These are phyloP conservation scores for Arxiozyma slooffiae DNA, from an alignment of 1,139 yeast genomes.

Conservation along the genomic window DNA sequence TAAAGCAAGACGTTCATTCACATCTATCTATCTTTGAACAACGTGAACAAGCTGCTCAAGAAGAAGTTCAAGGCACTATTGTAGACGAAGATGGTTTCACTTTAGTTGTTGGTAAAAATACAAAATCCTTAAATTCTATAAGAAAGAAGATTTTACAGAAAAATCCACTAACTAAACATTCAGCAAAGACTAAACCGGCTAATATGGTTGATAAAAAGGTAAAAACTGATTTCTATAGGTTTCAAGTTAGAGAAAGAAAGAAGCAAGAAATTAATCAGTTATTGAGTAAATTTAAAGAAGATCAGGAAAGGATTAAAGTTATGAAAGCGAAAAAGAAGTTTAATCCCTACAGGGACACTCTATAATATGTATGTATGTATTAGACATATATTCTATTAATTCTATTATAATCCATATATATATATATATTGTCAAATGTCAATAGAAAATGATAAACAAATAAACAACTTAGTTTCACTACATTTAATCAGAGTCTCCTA, in stretches of 20 bases:
- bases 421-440: too few relatives aligned
- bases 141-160: slow-evolving; percentile 29
- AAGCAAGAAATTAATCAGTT: slow-evolving; percentile 87
- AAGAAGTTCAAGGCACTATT: slow-evolving; percentile 47
- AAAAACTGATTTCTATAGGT: slow-evolving; percentile 86
- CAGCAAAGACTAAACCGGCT: slow-evolving; percentile 20
- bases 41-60: slow-evolving; percentile 58
- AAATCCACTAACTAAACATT: slow-evolving; percentile 30
- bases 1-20: slow-evolving; percentile 27
- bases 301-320: slow-evolving; percentile 71
- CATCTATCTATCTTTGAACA: slow-evolving; percentile 56
- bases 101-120: slow-evolving; percentile 74
- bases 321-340: slow-evolving; percentile 77
- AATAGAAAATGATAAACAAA: too few relatives aligned
- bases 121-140: slow-evolving; percentile 47
- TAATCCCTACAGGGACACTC: slow-evolving; percentile 54
- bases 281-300: slow-evolving; percentile 73
- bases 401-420: too few relatives aligned
- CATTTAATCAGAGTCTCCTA: too few relatives aligned
- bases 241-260: slow-evolving; percentile 89
- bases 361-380: not conserved
- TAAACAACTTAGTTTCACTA: too few relatives aligned
- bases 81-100: slow-evolving; percentile 95
- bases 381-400: too few relatives aligned
- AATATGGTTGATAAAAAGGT: slow-evolving; percentile 62